These are phyloP conservation scores for Penicillium sp. DNA, from an alignment of 2,329 filamentous ascomycete species.

Conservation along the genomic window DNA sequence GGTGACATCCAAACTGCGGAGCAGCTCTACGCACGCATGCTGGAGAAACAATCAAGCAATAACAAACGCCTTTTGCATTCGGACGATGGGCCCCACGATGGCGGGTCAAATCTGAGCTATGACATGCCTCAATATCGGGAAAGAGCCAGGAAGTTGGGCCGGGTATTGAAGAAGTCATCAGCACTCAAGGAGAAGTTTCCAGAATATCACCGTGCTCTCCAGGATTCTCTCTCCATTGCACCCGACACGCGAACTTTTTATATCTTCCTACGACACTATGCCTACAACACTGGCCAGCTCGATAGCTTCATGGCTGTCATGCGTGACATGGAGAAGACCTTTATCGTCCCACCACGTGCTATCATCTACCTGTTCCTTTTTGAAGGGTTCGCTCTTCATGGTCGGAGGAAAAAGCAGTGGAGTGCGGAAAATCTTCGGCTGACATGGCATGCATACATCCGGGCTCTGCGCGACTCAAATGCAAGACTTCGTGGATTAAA, in stretches of 20 bases:
- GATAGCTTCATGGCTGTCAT: conserved; percentile 68
- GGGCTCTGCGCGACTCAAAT: conserved; percentile 38
- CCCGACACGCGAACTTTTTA: conserved; percentile 79
- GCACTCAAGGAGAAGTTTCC: conserved; percentile 49
- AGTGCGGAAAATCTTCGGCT: conserved; percentile 64
- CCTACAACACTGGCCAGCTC: conserved; percentile 66
- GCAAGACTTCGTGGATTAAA: conserved; percentile 24
- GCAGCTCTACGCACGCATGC: conserved; percentile 82
- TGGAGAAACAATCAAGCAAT: conserved; percentile 52
- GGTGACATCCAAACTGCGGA: conserved; percentile 76
- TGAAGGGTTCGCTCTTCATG: conserved; percentile 75
- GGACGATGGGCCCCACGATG: background rate
- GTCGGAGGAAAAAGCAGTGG: conserved; percentile 69
- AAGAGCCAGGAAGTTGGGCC: conserved; percentile 46
- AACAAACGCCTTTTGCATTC: conserved; percentile 28
- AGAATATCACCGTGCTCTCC: conserved; percentile 59
- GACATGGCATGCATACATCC: conserved; percentile 65
- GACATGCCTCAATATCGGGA: conserved; percentile 40
- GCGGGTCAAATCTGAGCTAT: conserved; percentile 15
- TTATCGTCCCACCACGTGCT: conserved; percentile 67
- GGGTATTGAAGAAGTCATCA: conserved; percentile 47
- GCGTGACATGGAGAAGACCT: conserved; percentile 71
- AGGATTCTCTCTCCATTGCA: conserved; percentile 63
- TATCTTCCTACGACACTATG: conserved; percentile 74
- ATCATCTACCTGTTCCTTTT: conserved; percentile 78